A percentile compares a stretch with the other conserved stretches of the same genome.
Conservation (phyloP, 768 basidiomycete genomes). For the Kwoniella botswanensis region DNA sequence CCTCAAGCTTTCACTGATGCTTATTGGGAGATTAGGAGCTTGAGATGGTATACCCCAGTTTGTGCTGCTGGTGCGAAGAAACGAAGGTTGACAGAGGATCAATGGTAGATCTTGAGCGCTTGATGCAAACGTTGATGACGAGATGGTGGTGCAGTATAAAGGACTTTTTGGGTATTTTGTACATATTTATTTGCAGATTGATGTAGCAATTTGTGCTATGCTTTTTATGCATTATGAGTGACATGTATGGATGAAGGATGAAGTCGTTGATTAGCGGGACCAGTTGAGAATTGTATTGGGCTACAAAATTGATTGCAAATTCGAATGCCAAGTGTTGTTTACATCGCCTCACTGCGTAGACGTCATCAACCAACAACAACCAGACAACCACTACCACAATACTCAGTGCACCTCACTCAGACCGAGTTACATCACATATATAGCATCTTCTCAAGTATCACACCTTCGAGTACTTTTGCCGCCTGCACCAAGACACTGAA, state of each 20-base stretch:
- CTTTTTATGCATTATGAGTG: background rate
- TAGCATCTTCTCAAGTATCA: too few relatives aligned
- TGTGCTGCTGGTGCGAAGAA: background rate
- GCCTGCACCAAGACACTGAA: background rate
- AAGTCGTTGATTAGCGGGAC: too few relatives aligned
- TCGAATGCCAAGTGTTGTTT: background rate
- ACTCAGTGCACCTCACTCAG: too few relatives aligned
- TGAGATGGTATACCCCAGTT: conserved; percentile 16
- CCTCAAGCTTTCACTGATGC: conserved; percentile 18
- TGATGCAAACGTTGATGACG: background rate
- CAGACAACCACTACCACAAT: background rate
- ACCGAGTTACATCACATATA: too few relatives aligned
- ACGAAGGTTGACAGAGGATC: background rate
- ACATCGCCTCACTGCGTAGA: conserved; percentile 13
- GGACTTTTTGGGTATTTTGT: conserved; percentile 8
- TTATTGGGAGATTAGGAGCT: conserved; percentile 21
- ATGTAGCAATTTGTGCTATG: background rate
- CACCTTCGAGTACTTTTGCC: background rate
- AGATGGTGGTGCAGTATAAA: background rate
- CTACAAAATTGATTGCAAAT: background rate
- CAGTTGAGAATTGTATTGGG: background rate
- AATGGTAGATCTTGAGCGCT: background rate
- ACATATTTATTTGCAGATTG: background rate
- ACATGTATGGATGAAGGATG: too few relatives aligned
- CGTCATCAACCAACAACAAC: conserved; percentile 1